These are phyloP conservation scores for Apiospora sp. DNA, from an alignment of 2,329 filamentous ascomycete genomes.

Conservation along the genomic window DNA sequence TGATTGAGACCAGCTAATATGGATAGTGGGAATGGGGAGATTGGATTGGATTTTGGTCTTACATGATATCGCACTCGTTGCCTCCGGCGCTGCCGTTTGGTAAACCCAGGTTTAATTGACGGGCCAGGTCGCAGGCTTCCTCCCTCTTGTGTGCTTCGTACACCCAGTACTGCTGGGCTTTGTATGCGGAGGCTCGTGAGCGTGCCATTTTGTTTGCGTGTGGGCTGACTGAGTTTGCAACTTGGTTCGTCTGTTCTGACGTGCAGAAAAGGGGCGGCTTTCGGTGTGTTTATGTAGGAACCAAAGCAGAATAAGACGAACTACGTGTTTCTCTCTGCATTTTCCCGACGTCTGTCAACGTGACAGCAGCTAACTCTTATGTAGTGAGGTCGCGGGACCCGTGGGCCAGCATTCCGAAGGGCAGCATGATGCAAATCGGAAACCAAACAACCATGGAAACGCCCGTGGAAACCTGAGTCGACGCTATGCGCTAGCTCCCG, in stretches of 20 bases:
- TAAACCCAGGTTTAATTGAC: not conserved
- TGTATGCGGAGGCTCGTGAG: conserved; percentile 8
- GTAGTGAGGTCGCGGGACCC: not conserved
- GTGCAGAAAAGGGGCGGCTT: not conserved
- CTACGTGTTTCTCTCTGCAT: not conserved
- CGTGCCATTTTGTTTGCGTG: not conserved
- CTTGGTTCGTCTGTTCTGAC: not conserved
- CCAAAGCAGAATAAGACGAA: not conserved
- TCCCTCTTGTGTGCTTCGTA: conserved; percentile 7
- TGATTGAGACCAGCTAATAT: too few relatives aligned
- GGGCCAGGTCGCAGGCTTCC: not conserved
- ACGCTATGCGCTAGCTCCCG: not conserved
- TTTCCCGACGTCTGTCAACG: not conserved
- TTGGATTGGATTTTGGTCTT: not conserved
- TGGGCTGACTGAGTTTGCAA: not conserved
- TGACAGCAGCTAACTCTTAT: not conserved
- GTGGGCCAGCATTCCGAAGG: not conserved
- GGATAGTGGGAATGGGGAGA: not conserved
- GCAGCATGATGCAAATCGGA: conserved; percentile 1
- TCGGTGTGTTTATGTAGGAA: not conserved
- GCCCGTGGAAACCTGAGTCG: not conserved
- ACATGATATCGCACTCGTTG: conserved; percentile 17
- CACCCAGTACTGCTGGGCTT: conserved; percentile 16
- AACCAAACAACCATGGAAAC: conserved; percentile 9
- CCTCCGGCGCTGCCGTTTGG: not conserved